Base-by-base conservation (phyloP, 257 asterid genomes). In the Nyctanthes arbortristis region DNA sequence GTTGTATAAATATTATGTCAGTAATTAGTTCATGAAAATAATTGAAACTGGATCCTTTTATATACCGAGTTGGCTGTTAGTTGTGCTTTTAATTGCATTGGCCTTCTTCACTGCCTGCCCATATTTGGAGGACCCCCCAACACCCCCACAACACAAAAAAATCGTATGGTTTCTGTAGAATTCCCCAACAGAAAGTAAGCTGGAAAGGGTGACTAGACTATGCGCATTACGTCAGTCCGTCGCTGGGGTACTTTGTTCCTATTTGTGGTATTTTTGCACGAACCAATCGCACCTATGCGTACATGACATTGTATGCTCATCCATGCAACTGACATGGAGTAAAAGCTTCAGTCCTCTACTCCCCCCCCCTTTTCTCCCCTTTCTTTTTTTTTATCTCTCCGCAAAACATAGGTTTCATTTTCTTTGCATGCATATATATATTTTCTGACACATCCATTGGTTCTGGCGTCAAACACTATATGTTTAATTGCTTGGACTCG, bases 81-180 rank as follows among this genome's bases (percentile, higher is more conserved):
- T 65, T 43, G 28, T 65, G 13, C 59, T 57, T 69, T 37, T 37
- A 30, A 37, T 22, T 35, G 66, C 66, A 37, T 68, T 12, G 20
- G 28, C 29, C 28, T 8, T 24, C 36, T 67, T 54, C 55, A 7
- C 35, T 33, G 24, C 22, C 39, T 24, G 28, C 32, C 31, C 9
- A n/a, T 14, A 25, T 9, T 65, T 7, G 59, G 69, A 43, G 27
- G 27, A 27, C 56, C 27, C 25, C 5, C 35, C 25, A n/a, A n/a
- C n/a, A n/a, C n/a, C n/a, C n/a, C n/a, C n/a, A n/a, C n/a, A n/a
- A n/a, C n/a, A n/a, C n/a, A n/a, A n/a, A n/a, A n/a, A n/a, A 4
- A 40, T 14, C 52, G n/a, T 12, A 40, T 16, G 22, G 52, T 4
- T 40, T 40, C 52, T 14, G 1, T 40, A 7, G 5, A 47, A 18